These are phyloP conservation scores for Claviceps fusiformis DNA, from an alignment of 2,329 filamentous ascomycete species.

Conservation along the genomic window DNA sequence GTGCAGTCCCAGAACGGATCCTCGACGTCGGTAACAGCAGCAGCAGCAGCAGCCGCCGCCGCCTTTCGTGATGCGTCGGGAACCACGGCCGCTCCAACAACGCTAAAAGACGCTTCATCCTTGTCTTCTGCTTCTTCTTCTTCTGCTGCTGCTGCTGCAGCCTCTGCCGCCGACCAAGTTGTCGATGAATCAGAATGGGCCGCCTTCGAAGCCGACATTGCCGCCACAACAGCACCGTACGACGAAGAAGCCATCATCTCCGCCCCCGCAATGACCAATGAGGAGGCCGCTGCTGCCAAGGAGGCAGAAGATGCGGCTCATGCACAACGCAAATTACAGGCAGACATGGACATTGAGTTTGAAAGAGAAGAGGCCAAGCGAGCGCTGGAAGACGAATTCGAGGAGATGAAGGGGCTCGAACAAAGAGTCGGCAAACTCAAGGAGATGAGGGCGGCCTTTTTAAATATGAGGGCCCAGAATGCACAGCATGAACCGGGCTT, in stretches of 20 bases:
- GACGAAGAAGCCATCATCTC: constrained; percentile 46
- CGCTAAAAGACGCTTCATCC: background rate
- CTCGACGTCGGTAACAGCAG: constrained; percentile 16
- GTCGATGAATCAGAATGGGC: constrained; percentile 72
- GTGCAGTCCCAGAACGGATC: constrained; percentile 4
- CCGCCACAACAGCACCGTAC: constrained; percentile 26
- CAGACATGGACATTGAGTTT: constrained; percentile 43
- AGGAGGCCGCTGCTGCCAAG: constrained; percentile 44
- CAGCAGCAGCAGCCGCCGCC: constrained; percentile 10
- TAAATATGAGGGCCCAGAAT: constrained; percentile 24
- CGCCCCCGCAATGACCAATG: constrained; percentile 52
- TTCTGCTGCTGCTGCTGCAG: constrained; percentile 7
- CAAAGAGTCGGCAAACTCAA: constrained; percentile 54
- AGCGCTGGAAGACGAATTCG: constrained; percentile 63
- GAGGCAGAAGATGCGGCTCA: constrained; percentile 35
- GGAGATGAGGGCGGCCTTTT: constrained; percentile 56
- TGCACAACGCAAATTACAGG: constrained; percentile 38
- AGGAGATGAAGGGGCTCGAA: constrained; percentile 71
- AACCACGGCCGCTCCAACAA: constrained; percentile 3
- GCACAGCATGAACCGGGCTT: constrained; percentile 14
- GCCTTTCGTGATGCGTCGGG: background rate
- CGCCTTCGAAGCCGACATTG: constrained; percentile 75
- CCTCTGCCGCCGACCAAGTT: constrained; percentile 10
- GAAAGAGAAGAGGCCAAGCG: constrained; percentile 65
- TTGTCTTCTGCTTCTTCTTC: constrained; percentile 9